Base-by-base conservation (phyloP, 192 early-diverging fungal genomes). In the Spinellus fusiger region DNA sequence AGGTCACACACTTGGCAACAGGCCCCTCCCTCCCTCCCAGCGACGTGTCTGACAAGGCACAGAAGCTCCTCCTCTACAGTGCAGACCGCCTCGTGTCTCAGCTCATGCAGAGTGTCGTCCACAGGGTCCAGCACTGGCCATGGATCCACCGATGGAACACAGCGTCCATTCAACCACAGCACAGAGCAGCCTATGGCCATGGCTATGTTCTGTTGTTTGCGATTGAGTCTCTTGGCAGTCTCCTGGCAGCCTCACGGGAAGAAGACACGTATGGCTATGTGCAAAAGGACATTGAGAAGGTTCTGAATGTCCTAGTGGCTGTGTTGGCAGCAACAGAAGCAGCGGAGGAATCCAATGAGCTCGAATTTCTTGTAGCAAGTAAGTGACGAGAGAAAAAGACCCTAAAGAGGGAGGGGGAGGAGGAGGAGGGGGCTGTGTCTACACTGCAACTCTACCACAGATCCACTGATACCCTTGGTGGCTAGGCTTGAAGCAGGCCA, bases 251-350 rank as follows among this genome's bases (percentile, higher is more conserved):
- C 23, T 73, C 71, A 4, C 31, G 55, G 16, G 54, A 56, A 23
- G 71, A 73, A 28, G 71, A 73, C 51, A 23, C 29, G 6, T 59
- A 51, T 26, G 71, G 71, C 4, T 64, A 55, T 34, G 71, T 73
- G 10, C 71, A 73, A 49, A 48, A 49, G 5, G 66, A 73, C 29
- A 66, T 73, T 60, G 59, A 49, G 3, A 49, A 22, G 3, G 61
- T 73, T 5, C 54, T 73, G 16, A 44, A 67, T 57, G 40, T 46
- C 29, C 38, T 73, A 34, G 44, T 73, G 56, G 66, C 52, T 3
- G 51, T 27, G 12, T 40, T 73, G 18, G 35, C 49, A 49, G 33
- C 54, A 15, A 32, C 61, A 34, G 66, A 73, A 61, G 40, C 13
- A 12, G 40, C 10, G 3, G 40, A 44, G 10, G 15, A 18, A n/a